Evolutionary conservation across 441 rosid genomes (phyloP).

Genomic region (Rhodomyrtus psidioides): DNA sequence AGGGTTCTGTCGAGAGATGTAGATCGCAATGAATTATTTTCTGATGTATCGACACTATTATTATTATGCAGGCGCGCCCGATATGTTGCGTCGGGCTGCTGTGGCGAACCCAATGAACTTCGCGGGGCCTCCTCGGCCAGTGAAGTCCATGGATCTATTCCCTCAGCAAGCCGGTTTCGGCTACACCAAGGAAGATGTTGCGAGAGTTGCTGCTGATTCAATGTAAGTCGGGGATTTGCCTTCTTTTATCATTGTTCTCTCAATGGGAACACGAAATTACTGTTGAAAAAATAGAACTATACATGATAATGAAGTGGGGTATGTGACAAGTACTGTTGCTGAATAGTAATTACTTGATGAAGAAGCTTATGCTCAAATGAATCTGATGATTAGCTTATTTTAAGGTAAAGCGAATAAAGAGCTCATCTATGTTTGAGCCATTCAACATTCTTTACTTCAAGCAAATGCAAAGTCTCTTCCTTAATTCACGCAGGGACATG

Average conservation of each 20-base stretch:
- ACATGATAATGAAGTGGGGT: not conserved
- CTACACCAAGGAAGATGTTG: not conserved
- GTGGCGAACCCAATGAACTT: not conserved
- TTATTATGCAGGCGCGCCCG: not conserved
- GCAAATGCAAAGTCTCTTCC: not conserved
- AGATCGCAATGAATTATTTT: not conserved
- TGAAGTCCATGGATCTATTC: constrained; percentile 7
- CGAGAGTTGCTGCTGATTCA: not conserved
- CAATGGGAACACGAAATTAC: not conserved
- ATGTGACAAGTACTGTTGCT: not conserved
- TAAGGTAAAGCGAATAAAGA: not conserved
- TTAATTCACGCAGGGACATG: not conserved
- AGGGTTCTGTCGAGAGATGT: not conserved
- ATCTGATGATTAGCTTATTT: not conserved
- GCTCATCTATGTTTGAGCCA: not conserved
- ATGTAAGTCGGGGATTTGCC: not conserved
- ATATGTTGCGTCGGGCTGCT: not conserved
- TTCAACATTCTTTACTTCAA: not conserved
- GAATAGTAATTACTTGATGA: not conserved
- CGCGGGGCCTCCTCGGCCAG: not conserved
- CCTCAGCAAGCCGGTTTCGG: not conserved
- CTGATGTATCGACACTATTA: not conserved
- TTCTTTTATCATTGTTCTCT: no score
- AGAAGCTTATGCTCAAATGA: not conserved
- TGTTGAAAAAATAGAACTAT: not conserved